Evolutionary conservation across 371 early-diverging fungal species (phyloP).

Genomic region (Actinomortierella wolfii): DNA sequence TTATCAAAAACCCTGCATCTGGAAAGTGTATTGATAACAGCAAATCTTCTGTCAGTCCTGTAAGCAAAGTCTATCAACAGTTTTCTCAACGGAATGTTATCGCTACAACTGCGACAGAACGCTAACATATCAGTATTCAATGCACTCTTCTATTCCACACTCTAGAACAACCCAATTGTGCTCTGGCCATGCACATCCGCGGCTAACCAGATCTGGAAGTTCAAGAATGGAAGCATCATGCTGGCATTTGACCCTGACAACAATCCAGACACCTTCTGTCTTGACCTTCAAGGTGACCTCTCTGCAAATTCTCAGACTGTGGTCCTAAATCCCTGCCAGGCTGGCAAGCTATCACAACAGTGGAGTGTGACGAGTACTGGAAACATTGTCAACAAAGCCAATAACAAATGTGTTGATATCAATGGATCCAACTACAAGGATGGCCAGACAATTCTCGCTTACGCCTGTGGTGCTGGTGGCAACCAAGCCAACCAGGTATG

Average conservation of each 20-base stretch:
- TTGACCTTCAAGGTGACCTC: constrained; percentile 17
- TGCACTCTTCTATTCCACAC: not conserved
- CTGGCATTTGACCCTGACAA: constrained; percentile 30
- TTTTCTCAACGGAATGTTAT: too few species aligned
- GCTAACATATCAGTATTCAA: not conserved
- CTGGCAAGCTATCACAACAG: constrained; percentile 22
- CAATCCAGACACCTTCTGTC: constrained; percentile 26
- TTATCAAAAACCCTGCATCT: constrained; percentile 25
- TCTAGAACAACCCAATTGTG: constrained; percentile 27
- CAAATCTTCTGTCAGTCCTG: constrained; percentile 11
- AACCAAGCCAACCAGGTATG: constrained; percentile 42
- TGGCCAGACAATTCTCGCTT: constrained; percentile 16
- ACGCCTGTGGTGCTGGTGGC: constrained; percentile 22
- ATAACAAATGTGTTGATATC: constrained; percentile 32
- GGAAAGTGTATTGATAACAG: constrained; percentile 32
- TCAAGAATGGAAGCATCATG: constrained; percentile 33
- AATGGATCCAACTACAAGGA: constrained; percentile 12
- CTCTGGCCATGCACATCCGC: constrained; percentile 25
- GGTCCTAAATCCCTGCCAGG: constrained; percentile 28
- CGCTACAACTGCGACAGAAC: too few species aligned
- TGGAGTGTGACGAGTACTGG: constrained; percentile 34
- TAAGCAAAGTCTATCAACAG: constrained; percentile 14
- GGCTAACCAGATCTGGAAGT: constrained; percentile 45
- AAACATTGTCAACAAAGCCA: constrained; percentile 25
- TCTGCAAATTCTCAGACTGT: constrained; percentile 9